Conservation (phyloP, 2,329 filamentous ascomycete species). For the Chaetomiaceae sp. region DNA sequence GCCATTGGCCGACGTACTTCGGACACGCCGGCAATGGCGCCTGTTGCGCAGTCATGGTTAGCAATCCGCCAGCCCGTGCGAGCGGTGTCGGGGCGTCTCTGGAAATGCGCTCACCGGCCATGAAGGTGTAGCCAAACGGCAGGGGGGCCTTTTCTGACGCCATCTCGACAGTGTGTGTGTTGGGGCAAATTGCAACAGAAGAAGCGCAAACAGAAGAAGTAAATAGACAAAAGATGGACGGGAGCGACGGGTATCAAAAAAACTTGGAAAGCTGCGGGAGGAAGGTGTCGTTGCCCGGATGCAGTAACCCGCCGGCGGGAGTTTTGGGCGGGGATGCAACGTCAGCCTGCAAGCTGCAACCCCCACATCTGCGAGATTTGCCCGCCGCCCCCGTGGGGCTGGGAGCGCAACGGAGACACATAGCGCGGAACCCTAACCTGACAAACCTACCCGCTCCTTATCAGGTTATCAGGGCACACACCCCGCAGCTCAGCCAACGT, state of each 20-base stretch:
- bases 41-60: constrained; percentile 38
- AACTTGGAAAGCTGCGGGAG: no score
- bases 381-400: no score
- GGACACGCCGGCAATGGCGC: constrained; percentile 93
- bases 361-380: no score
- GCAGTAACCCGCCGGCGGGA: no score
- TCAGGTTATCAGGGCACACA: no score
- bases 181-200: not conserved
- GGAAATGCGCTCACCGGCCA: constrained; percentile 22
- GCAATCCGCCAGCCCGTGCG: constrained; percentile 15
- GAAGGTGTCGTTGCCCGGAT: not conserved
- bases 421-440: no score
- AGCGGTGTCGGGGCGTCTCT: constrained; percentile 25
- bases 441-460: no score
- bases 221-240: constrained; percentile 1
- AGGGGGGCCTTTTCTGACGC: constrained; percentile 22
- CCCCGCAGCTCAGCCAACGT: no score
- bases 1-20: constrained; percentile 58
- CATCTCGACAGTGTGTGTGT: constrained; percentile 19
- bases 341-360: no score
- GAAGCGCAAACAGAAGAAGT: not conserved
- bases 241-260: no score
- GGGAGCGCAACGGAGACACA: no score
- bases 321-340: no score
- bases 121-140: constrained; percentile 26